Evolutionary conservation across 352 stramenopile genomes (phyloP), one percentile per base, ranked within the genome.

Genomic region (Globisporangium carolinianum): DNA sequence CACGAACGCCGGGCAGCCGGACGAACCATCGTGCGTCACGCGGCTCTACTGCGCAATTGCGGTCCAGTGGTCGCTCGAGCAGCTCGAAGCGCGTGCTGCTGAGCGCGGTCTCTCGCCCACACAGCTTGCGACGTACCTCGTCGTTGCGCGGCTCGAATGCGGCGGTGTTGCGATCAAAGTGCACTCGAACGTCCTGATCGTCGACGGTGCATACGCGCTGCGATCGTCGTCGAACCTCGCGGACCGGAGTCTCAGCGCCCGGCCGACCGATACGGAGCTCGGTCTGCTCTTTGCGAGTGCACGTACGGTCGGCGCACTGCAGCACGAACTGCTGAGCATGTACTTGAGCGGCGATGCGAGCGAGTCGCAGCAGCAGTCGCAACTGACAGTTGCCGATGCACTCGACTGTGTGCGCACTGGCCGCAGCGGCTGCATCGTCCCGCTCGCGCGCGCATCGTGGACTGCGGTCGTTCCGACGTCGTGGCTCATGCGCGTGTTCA

Each of bases 401-500:
- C 70, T 76, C 49, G 48, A 71, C 9, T 37, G 60, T 45, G 56
- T 68, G 11, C 42, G 50, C n/a, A 51, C 55, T 4, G 56, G 41
- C 8, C 55, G 62, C 15, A 51, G 55, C 4, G 72, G 80, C 49
- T 77, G 75, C 53, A 80, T 91, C 47, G 68, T 84, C 36, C 73
- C 62, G 17, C 45, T 91, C 38, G 53, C 72, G 37, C 87, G 86
- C 68, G 68, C 66, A n/a, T 42, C 52, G 2, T 91, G 77, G 79
- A 89, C 67, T 55, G 75, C 79, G 24, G 24, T 32, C 8, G 62
- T 91, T 38, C 60, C 86, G 48, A 89, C 82, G 57, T 89, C 79
- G 79, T 89, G 89, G 55, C 63, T 89, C 47, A 89, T 91, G 82
- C 86, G 82, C 47, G 17, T 86, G 14, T 91, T 91, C 57, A 87